Evolutionary conservation across 345 rosid species (phyloP).

Genomic region (Pugionium cornutum): DNA sequence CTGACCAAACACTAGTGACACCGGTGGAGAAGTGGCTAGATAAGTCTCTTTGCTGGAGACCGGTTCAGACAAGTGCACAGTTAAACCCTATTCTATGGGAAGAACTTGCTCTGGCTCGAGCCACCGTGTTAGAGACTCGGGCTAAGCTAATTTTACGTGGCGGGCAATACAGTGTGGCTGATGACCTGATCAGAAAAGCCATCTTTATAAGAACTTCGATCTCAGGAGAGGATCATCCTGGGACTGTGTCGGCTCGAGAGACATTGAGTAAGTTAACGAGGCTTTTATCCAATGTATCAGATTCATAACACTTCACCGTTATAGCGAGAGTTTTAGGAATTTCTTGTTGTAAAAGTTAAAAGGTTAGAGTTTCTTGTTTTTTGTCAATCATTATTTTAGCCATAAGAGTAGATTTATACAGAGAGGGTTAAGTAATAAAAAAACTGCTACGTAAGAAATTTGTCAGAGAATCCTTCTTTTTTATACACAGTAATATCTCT

Average conservation of each 20-base stretch:
- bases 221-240: slow-evolving; percentile 87
- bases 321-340: slow-evolving; percentile 27
- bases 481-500: slow-evolving; percentile 25
- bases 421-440: slow-evolving; percentile 34
- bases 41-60: slow-evolving; percentile 87
- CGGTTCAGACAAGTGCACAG: slow-evolving; percentile 81
- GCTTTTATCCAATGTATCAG: slow-evolving; percentile 70
- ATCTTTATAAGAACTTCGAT: slow-evolving; percentile 84
- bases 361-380: slow-evolving; percentile 27
- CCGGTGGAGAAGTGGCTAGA: slow-evolving; percentile 89
- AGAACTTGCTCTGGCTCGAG: slow-evolving; percentile 85
- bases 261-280: slow-evolving; percentile 83
- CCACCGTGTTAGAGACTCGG: slow-evolving; percentile 85
- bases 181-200: slow-evolving; percentile 84
- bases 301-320: slow-evolving; percentile 59
- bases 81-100: slow-evolving; percentile 88
- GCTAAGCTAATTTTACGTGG: slow-evolving; percentile 90
- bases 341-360: slow-evolving; percentile 42
- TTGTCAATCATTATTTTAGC: slow-evolving; percentile 16
- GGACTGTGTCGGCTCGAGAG: slow-evolving; percentile 71
- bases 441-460: slow-evolving; percentile 27
- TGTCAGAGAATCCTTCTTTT: slow-evolving; percentile 25
- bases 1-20: slow-evolving; percentile 80
- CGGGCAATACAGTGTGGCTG: slow-evolving; percentile 76
- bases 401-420: slow-evolving; percentile 37